Percentiles rank a stretch among this genome's conserved stretches.
Conservation (phyloP, 2,329 filamentous ascomycete genomes). For the Bretziella fagacearum region DNA sequence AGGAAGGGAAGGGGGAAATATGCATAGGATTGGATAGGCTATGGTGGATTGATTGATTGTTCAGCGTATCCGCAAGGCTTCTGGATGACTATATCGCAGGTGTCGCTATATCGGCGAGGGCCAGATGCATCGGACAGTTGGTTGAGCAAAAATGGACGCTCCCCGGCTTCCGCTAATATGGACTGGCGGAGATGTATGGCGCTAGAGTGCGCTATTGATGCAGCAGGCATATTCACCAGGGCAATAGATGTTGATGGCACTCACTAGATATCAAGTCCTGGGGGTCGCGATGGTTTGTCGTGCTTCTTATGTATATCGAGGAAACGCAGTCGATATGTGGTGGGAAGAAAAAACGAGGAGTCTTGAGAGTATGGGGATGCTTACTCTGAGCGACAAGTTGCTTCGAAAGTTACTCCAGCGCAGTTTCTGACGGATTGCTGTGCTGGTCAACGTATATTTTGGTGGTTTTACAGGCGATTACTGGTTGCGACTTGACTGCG, state of each 20-base stretch:
- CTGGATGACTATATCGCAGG: no score
- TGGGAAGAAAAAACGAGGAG: background rate
- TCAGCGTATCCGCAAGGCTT: background rate
- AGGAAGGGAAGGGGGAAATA: no score
- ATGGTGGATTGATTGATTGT: background rate
- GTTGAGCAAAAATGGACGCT: no score
- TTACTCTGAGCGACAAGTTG: background rate
- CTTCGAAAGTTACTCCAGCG: constrained; percentile 2
- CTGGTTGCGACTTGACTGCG: background rate
- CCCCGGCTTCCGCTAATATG: no score
- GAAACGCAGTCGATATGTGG: background rate
- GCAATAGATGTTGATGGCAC: background rate
- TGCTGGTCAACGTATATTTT: background rate
- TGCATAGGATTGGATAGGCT: no score
- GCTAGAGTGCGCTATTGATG: background rate
- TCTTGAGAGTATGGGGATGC: background rate
- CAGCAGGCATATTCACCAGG: background rate
- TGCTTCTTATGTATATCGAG: background rate
- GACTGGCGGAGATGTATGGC: background rate
- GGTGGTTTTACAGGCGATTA: background rate
- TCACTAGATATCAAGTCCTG: background rate
- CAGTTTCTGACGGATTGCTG: background rate
- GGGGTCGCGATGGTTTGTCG: constrained; percentile 1
- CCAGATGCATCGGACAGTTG: no score
- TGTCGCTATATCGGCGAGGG: no score